These are phyloP conservation scores for Croton laevigatus DNA, from an alignment of 441 rosid species.

Conservation along the genomic window DNA sequence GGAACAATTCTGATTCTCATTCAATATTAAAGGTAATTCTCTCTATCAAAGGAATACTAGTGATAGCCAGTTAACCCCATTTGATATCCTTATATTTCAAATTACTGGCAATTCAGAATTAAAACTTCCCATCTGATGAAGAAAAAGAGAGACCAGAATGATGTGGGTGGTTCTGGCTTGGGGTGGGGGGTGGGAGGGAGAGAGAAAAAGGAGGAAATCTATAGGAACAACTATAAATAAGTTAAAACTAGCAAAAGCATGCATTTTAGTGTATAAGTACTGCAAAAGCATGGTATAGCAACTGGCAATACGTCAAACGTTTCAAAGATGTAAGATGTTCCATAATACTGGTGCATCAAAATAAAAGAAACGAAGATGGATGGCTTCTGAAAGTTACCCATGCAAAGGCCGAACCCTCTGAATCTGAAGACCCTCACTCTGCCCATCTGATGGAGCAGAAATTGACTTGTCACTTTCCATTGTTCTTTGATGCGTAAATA, in stretches of 20 bases:
- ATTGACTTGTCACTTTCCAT: conserved; percentile 71
- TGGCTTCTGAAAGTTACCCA: conserved; percentile 49
- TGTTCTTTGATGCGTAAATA: conserved; percentile 38
- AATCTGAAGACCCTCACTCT: conserved; percentile 42
- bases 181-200: not conserved
- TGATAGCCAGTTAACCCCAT: not conserved
- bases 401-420: conserved; percentile 54
- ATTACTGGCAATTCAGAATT: not conserved
- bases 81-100: not conserved
- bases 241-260: too few species aligned
- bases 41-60: not conserved
- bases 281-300: not conserved
- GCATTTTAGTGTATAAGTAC: not conserved
- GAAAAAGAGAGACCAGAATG: not conserved
- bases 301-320: not conserved
- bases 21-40: not conserved
- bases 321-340: conserved; percentile 1
- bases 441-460: conserved; percentile 57
- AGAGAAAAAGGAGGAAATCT: not conserved
- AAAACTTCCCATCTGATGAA: not conserved
- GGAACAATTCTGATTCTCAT: not conserved
- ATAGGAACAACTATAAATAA: not conserved
- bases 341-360: not conserved
- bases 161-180: not conserved
- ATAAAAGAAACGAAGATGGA: conserved; percentile 2